Conservation (phyloP, 2,329 filamentous ascomycete genomes). For the Leptodontidium sp. region DNA sequence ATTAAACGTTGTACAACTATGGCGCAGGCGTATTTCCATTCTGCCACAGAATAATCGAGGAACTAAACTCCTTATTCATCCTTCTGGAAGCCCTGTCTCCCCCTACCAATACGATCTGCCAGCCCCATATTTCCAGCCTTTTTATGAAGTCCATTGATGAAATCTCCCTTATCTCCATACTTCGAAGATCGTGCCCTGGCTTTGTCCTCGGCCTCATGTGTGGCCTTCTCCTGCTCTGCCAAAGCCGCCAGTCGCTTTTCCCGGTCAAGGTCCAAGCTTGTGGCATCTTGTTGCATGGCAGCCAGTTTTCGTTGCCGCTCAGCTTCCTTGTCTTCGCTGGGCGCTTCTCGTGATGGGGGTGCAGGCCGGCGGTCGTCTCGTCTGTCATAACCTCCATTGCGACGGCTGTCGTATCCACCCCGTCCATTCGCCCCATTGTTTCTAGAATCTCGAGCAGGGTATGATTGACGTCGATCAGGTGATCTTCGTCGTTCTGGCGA, state of each 20-base stretch:
- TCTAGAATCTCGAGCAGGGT: slow-evolving; percentile 38
- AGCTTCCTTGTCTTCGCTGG: slow-evolving; percentile 53
- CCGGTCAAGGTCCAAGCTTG: slow-evolving; percentile 74
- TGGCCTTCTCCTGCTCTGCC: slow-evolving; percentile 68
- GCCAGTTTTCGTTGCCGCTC: slow-evolving; percentile 73
- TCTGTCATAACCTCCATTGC: slow-evolving; percentile 37
- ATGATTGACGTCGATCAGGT: slow-evolving; percentile 44
- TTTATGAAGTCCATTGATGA: slow-evolving; percentile 69
- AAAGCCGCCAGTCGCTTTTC: slow-evolving; percentile 72
- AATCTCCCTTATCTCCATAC: slow-evolving; percentile 69
- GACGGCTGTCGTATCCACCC: slow-evolving; percentile 37
- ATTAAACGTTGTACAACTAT: background rate
- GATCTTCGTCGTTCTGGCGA: slow-evolving; percentile 48
- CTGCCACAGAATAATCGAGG: background rate
- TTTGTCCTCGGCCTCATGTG: slow-evolving; percentile 71
- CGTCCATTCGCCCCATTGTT: slow-evolving; percentile 37
- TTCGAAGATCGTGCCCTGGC: slow-evolving; percentile 66
- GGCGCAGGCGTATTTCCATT: background rate
- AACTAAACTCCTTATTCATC: slow-evolving; percentile 49
- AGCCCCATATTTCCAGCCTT: slow-evolving; percentile 62
- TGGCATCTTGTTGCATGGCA: slow-evolving; percentile 76
- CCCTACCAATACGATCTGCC: slow-evolving; percentile 60
- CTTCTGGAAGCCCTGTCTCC: slow-evolving; percentile 54
- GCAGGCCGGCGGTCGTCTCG: slow-evolving; percentile 41
- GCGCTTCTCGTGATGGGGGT: slow-evolving; percentile 34